A percentile compares a stretch with the other conserved stretches of the same genome.
Conservation (phyloP, 106 monocot species). For the Phalaenopsis equestris region DNA sequence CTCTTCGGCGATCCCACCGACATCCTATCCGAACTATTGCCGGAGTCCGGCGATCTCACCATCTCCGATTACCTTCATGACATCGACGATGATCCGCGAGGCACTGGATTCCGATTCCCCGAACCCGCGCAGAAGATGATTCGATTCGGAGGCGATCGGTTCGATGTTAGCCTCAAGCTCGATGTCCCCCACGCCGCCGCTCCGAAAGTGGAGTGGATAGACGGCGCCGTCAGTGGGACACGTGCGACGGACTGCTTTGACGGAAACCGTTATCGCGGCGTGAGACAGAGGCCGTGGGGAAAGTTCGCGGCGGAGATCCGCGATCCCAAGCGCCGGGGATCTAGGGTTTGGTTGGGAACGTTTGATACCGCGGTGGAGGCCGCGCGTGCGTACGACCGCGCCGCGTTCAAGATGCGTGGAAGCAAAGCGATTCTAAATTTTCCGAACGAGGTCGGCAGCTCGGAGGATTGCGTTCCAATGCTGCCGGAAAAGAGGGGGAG, state of each 20-base stretch:
- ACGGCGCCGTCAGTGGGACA: slow-evolving; percentile 14
- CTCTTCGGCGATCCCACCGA: slow-evolving; percentile 22
- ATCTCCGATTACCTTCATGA: not conserved
- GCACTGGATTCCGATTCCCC: slow-evolving; percentile 3
- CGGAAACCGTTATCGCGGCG: slow-evolving; percentile 54
- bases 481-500: slow-evolving; percentile 12
- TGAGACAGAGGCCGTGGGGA: slow-evolving; percentile 77
- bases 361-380: slow-evolving; percentile 64
- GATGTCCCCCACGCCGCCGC: slow-evolving; percentile 2
- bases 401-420: slow-evolving; percentile 65
- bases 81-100: not conserved
- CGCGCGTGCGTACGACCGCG: slow-evolving; percentile 69
- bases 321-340: slow-evolving; percentile 56
- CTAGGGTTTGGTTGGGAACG: slow-evolving; percentile 75
- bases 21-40: not conserved
- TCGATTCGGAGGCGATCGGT: slow-evolving; percentile 18
- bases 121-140: slow-evolving; percentile 16
- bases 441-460: slow-evolving; percentile 51
- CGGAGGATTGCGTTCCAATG: not conserved
- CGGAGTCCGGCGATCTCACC: not conserved
- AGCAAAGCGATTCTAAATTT: slow-evolving; percentile 75
- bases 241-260: not conserved
- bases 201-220: slow-evolving; percentile 8
- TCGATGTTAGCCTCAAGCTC: slow-evolving; percentile 8
- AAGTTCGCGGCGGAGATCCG: slow-evolving; percentile 72